Evolutionary conservation across 345 rosid genomes (phyloP).

Genomic region (Abelmoschus esculentus): DNA sequence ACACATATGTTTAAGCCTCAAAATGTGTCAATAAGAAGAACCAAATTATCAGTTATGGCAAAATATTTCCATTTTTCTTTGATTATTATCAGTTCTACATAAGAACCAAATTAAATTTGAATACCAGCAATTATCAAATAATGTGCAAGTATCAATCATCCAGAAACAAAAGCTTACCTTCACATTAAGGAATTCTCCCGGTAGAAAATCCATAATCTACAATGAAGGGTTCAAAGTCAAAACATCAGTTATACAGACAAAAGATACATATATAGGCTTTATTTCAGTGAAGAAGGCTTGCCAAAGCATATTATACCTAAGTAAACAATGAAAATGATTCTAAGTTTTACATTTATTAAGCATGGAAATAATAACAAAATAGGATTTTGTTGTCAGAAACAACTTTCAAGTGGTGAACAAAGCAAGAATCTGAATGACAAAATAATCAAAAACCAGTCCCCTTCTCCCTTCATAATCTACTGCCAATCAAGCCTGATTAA

Average conservation of each 20-base stretch:
- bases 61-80: background rate
- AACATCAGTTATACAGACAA: constrained; percentile 6
- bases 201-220: constrained; percentile 95
- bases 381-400: too few species aligned
- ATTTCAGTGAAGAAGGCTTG: background rate
- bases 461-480: background rate
- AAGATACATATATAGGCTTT: background rate
- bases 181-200: constrained; percentile 83
- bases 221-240: constrained; percentile 9
- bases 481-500: background rate
- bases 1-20: background rate
- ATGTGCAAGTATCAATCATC: constrained; percentile 2
- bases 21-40: background rate
- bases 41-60: background rate
- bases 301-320: background rate
- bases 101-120: background rate
- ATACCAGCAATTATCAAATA: constrained; percentile 4
- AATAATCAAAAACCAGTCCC: background rate
- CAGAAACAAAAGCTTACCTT: constrained; percentile 41
- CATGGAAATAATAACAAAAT: background rate
- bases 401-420: constrained; percentile 1
- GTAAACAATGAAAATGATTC: background rate
- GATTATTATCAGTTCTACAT: background rate
- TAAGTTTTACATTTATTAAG: too few species aligned
- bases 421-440: background rate